Base-by-base conservation (phyloP, 495 filamentous ascomycete genomes). In the Penicillium subrubescens region DNA sequence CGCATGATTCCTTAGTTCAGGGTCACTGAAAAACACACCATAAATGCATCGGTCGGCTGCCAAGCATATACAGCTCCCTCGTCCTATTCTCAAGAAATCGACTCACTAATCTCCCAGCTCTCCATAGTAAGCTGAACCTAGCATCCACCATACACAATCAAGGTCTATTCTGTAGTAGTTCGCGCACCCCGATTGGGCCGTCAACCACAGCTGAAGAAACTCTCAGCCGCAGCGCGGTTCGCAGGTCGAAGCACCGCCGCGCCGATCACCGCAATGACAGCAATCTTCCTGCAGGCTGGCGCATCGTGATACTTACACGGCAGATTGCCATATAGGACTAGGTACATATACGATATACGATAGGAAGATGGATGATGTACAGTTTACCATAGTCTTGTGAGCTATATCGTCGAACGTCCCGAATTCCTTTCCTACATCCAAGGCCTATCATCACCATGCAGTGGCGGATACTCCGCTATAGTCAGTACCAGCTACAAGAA, bases 201-300 rank as follows among this genome's bases (percentile, higher is more conserved):
- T 29, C 23, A 0, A 21, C 53, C 17, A 12, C 55, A 44, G 55
- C 55, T 56, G 53, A 56, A 56, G 55, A 58, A 43, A 58, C 21
- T 17, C 55, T 58, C 55, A 58, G 55, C 55, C 35, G 31, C 31
- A 33, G 31, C 35, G 12, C 35, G 12, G 35, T 37, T 14, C 37
- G 37, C 55, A 58, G 55, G 39, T 56, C 15, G 53, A 31, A 56
- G 53, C 44, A 44, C 39, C 37, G 14, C 37, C 50, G 34, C 31
- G 55, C 37, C 55, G 55, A 58, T 58, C 55, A 14, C 35, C 17
- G 25, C 55, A 23, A 58, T 58, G 55, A 58, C 34, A 35, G 44
- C 55, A 58, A 29, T 3, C 37, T 14, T 31, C 8, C 53, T 25
- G 29, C 53, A 56, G n/a, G 5, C 53, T 31, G 31, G 17, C 31